Conservation (phyloP, 495 filamentous ascomycete species). For the Penicillium desertorum region DNA sequence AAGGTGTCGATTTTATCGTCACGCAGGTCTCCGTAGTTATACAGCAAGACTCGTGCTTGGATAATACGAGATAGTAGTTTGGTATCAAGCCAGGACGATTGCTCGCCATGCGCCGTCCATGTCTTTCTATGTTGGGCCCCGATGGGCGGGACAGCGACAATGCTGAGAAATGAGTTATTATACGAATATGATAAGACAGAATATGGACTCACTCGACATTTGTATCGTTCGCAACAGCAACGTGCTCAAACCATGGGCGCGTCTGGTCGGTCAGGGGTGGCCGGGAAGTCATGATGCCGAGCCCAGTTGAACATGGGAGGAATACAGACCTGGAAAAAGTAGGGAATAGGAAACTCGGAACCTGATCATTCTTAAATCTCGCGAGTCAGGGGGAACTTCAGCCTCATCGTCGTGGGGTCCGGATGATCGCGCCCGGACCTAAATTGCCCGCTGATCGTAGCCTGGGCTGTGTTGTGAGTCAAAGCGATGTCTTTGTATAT, state of each 20-base stretch:
- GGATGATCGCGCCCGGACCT: slow-evolving; percentile 45
- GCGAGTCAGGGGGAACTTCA: slow-evolving; percentile 33
- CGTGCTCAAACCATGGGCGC: slow-evolving; percentile 21
- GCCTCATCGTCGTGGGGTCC: slow-evolving; percentile 57
- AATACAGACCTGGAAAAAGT: not conserved
- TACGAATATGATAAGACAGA: not conserved
- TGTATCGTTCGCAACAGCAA: slow-evolving; percentile 22
- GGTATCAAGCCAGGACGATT: slow-evolving; percentile 29
- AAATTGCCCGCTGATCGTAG: not conserved
- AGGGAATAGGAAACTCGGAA: not conserved
- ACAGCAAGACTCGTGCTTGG: slow-evolving; percentile 53
- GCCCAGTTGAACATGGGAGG: not conserved
- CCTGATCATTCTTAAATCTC: not conserved
- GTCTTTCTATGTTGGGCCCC: slow-evolving; percentile 41
- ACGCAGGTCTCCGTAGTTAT: slow-evolving; percentile 51
- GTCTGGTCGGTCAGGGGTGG: slow-evolving; percentile 6
- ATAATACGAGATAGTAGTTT: slow-evolving; percentile 31
- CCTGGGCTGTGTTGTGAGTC: slow-evolving; percentile 6
- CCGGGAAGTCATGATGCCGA: slow-evolving; percentile 11
- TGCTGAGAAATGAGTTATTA: slow-evolving; percentile 26
- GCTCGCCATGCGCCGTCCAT: slow-evolving; percentile 30
- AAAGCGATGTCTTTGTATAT: not conserved
- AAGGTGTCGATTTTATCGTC: slow-evolving; percentile 51
- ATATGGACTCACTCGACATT: slow-evolving; percentile 40
- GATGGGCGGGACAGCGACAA: slow-evolving; percentile 46